Base-by-base conservation (phyloP, 83 land plant genomes). In the Diphasiastrum complanatum region DNA sequence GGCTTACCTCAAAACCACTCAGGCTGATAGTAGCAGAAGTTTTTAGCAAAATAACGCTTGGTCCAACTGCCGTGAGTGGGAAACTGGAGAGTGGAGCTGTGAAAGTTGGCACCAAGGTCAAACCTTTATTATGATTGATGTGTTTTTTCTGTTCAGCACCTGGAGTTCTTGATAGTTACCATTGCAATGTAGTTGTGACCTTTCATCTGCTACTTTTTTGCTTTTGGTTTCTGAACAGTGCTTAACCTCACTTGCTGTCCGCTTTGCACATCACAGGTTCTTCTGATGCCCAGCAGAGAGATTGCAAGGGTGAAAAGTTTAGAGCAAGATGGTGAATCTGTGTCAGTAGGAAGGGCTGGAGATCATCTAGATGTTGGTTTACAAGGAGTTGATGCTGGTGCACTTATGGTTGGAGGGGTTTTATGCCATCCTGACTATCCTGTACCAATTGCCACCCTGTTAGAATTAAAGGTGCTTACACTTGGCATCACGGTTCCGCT, bases 381-480 rank as follows among this genome's bases (percentile, higher is more conserved):
- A 27, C 87, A 81, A 66, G 91, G 88, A 8, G 67, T 93, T 53
- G 91, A 88, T 43, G 65, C 63, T 18, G 61, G 51, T 43, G 51
- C 60, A 51, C 45, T 93, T 37, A 66, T 75, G 47, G 56, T 88
- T 35, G 98, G 98, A 0, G 96, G 84, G 35, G 86, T 93, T 26
- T 33, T 93, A 22, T 93, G 98, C 53, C 98, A 93, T 71, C 98
- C 91, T 5, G 84, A 93, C 63, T 89, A 77, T 51, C 91, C 91
- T 20, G 78, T 93, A 31, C 65, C 78, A 4, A 68, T 78, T 30
- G 82, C 88, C 35, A 61, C 70, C 27, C 76, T 69, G 33, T 74
- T 93, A 35, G 89, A 93, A 69, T 59, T 93, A 38, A 90, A 82
- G 67, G 68, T 93, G 32, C 81, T 81, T 10, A 75, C 79, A 5